These are phyloP conservation scores for Mychonastes homosphaera DNA, from an alignment of 139 green algal genomes.

Conservation along the genomic window DNA sequence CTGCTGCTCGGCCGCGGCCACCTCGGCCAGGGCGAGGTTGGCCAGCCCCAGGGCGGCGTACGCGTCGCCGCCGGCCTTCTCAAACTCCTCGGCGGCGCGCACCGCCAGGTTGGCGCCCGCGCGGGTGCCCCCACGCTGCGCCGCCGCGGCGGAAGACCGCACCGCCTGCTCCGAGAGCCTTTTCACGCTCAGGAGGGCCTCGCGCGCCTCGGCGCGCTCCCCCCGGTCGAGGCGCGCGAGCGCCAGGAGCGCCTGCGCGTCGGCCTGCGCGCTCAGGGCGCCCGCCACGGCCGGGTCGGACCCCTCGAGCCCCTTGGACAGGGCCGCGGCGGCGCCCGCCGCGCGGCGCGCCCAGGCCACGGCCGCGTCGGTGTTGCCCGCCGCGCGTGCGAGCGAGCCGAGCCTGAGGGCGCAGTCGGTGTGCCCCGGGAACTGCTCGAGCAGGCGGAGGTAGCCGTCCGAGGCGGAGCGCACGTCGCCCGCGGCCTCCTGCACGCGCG, in stretches of 20 bases:
- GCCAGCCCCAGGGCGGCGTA: constrained; percentile 38
- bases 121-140: too few relatives aligned
- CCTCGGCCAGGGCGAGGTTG: constrained; percentile 48
- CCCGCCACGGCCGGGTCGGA: constrained; percentile 12
- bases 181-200: background rate
- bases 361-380: constrained; percentile 39
- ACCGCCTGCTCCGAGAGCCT: constrained; percentile 8
- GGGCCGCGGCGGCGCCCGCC: constrained; percentile 17
- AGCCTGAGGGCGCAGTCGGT: constrained; percentile 77
- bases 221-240: constrained; percentile 50
- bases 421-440: constrained; percentile 60
- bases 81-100: too few relatives aligned
- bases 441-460: constrained; percentile 47
- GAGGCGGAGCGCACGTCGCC: constrained; percentile 26
- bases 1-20: constrained; percentile 26
- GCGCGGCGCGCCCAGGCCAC: constrained; percentile 33
- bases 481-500: constrained; percentile 55
- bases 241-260: constrained; percentile 57
- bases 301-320: background rate
- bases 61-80: constrained; percentile 16
- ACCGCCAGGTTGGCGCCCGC: too few relatives aligned
- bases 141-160: too few relatives aligned
- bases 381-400: constrained; percentile 42
- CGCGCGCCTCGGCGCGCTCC: constrained; percentile 29
- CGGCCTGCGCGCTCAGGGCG: constrained; percentile 14